Conservation (phyloP, 495 filamentous ascomycete genomes). For the Aspergillus haitiensis region DNA sequence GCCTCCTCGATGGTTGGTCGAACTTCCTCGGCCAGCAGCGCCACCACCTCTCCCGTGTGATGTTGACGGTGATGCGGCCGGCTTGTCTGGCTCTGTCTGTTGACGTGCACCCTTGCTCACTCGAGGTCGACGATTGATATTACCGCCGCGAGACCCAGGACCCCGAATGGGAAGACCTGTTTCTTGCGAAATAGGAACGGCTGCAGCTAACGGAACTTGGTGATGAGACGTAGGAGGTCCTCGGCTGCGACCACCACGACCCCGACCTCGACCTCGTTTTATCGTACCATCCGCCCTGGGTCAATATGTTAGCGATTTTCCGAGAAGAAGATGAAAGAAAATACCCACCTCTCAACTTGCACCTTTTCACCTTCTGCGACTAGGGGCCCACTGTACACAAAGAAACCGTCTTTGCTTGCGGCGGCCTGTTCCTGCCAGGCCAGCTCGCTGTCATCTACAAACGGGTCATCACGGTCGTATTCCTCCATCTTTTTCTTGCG, state of each 20-base stretch:
- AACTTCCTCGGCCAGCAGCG: conserved; percentile 35
- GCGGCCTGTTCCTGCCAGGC: conserved; percentile 95
- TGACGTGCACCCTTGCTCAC: conserved; percentile 72
- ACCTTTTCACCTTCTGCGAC: conserved; percentile 87
- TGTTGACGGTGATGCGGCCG: conserved; percentile 33
- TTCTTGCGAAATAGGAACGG: conserved; percentile 46
- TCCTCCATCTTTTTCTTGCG: conserved; percentile 89
- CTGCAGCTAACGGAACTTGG: conserved; percentile 43
- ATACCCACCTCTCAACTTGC: conserved; percentile 67
- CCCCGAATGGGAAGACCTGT: conserved; percentile 60
- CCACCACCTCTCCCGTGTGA: conserved; percentile 35
- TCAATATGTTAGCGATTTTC: conserved; percentile 29
- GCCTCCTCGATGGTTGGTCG: conserved; percentile 32
- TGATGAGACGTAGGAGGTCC: conserved; percentile 40
- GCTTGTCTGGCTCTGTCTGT: conserved; percentile 67
- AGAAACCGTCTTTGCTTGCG: conserved; percentile 88
- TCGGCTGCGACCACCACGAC: conserved; percentile 56
- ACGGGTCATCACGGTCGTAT: conserved; percentile 94
- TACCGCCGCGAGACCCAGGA: conserved; percentile 74
- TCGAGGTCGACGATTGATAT: conserved; percentile 74
- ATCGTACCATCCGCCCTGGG: conserved; percentile 71
- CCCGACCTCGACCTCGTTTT: conserved; percentile 74
- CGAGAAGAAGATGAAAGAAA: not conserved
- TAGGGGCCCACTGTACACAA: conserved; percentile 82
- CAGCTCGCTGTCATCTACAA: conserved; percentile 95